Evolutionary conservation across 2,329 filamentous ascomycete species (phyloP).

Genomic region (Lachnellula willkommii): DNA sequence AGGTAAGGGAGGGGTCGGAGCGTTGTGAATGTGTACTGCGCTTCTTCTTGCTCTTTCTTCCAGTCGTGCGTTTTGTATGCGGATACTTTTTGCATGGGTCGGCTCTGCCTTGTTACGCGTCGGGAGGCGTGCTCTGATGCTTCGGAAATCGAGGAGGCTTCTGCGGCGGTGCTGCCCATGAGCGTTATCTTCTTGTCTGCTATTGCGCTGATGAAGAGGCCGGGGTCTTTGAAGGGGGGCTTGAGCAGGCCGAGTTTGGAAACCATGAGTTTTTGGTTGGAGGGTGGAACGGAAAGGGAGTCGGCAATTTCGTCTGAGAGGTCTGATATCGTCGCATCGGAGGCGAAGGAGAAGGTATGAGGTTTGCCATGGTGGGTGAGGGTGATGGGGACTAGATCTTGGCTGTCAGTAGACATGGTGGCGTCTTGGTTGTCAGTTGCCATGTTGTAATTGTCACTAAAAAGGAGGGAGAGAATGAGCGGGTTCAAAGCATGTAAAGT

Average conservation of each 20-base stretch:
- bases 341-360: conserved; percentile 41
- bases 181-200: conserved; percentile 59
- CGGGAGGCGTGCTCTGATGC: conserved; percentile 45
- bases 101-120: conserved; percentile 37
- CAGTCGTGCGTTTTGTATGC: conserved; percentile 40
- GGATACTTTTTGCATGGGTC: conserved; percentile 32
- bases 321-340: conserved; percentile 48
- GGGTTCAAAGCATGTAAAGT: not conserved
- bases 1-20: conserved; percentile 73
- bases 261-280: conserved; percentile 65
- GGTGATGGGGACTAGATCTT: conserved; percentile 38
- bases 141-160: conserved; percentile 50
- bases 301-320: conserved; percentile 54
- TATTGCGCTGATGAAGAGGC: conserved; percentile 41
- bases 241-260: conserved; percentile 62
- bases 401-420: conserved; percentile 20
- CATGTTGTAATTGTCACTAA: conserved; percentile 8
- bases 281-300: conserved; percentile 51
- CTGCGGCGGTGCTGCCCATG: conserved; percentile 57
- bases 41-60: conserved; percentile 42
- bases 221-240: conserved; percentile 56
- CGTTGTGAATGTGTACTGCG: conserved; percentile 73
- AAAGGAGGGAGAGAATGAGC: not conserved
- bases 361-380: conserved; percentile 43
- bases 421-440: conserved; percentile 15